These are phyloP conservation scores for Salvia sclarea DNA, from an alignment of 305 asterid genomes.

Conservation along the genomic window DNA sequence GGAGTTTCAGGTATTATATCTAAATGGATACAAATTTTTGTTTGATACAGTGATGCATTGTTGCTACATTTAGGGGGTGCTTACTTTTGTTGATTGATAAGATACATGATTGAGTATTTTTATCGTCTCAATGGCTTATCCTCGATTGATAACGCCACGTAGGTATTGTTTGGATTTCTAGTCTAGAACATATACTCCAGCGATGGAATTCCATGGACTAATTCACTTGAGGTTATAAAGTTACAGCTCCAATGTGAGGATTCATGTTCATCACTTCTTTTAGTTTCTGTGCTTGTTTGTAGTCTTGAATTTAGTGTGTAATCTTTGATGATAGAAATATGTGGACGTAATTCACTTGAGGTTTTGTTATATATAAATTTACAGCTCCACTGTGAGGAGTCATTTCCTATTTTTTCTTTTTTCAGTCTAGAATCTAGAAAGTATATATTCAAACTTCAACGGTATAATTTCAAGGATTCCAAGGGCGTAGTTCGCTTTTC, in stretches of 20 bases:
- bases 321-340: neutral
- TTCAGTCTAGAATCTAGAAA: neutral
- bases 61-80: constrained; percentile 13
- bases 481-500: neutral
- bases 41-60: neutral
- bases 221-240: neutral
- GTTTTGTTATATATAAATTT: constrained; percentile 5
- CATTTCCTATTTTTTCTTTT: neutral
- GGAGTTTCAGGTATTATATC: constrained; percentile 74
- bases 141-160: too few species aligned
- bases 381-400: neutral
- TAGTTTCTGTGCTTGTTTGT: neutral
- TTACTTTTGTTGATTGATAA: too few species aligned
- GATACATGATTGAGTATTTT: too few species aligned
- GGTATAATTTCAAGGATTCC: too few species aligned
- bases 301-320: neutral
- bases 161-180: neutral
- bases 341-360: neutral
- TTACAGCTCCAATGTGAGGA: neutral
- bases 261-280: neutral
- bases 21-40: neutral
- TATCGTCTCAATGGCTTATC: too few species aligned
- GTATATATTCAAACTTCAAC: too few species aligned
- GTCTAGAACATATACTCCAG: neutral
- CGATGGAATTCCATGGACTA: neutral